phyloP scores from a whole-genome alignment of 2,329 filamentous ascomycete species.

The Pyrenochaeta sp. region DNA sequence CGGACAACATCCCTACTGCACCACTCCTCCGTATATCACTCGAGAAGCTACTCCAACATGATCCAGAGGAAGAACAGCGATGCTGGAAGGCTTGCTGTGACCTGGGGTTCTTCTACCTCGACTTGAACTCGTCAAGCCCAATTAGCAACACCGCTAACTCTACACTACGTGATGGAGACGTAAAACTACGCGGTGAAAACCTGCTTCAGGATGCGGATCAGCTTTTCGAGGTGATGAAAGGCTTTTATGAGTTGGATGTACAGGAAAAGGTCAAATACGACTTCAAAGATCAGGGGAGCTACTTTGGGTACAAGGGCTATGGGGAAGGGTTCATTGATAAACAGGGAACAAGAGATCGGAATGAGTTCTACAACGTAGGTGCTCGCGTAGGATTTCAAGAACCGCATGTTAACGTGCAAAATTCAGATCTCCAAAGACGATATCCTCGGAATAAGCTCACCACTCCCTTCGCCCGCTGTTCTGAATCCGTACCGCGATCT shows the following conservation, averaged over 20 bases:
- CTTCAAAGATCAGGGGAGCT: constrained; percentile 58
- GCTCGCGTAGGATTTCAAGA: not conserved
- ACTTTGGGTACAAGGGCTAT: constrained; percentile 61
- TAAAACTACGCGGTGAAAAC: constrained; percentile 43
- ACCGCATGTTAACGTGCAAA: not conserved
- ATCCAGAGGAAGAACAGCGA: constrained; percentile 46
- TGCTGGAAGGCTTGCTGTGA: constrained; percentile 56
- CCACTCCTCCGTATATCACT: constrained; percentile 54
- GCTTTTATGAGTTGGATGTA: constrained; percentile 58
- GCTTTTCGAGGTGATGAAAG: constrained; percentile 57
- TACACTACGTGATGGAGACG: not conserved
- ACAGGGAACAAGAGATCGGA: constrained; percentile 59
- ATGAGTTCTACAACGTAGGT: constrained; percentile 64
- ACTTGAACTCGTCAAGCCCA: constrained; percentile 46
- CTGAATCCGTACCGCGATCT: constrained; percentile 48
- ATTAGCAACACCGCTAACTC: not conserved
- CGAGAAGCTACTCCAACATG: constrained; percentile 46
- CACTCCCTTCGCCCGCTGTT: constrained; percentile 55
- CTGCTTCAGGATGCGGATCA: constrained; percentile 56
- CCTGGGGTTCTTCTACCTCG: constrained; percentile 66
- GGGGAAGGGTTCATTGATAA: constrained; percentile 59
- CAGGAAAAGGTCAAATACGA: constrained; percentile 66
- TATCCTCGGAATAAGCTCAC: constrained; percentile 52
- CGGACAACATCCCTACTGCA: constrained; percentile 51
- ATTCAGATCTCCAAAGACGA: constrained; percentile 61